A percentile compares a stretch with the other conserved stretches of the same genome.
These are phyloP conservation scores for Ramalina intermedia DNA, from an alignment of 495 filamentous ascomycete genomes.

Conservation along the genomic window DNA sequence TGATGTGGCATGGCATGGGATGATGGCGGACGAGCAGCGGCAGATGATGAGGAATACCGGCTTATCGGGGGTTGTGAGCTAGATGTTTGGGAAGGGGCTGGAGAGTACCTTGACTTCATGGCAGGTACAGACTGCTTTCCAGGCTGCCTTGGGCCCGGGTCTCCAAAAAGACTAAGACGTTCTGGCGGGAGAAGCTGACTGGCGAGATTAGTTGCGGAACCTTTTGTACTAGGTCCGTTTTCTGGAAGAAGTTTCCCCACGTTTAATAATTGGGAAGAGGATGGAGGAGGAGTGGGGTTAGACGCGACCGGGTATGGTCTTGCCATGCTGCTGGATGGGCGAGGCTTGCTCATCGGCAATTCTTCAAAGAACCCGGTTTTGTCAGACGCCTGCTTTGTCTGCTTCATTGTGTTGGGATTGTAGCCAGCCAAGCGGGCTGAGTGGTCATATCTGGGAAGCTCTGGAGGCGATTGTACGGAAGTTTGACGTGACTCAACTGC, in stretches of 20 bases:
- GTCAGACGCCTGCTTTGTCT: constrained; percentile 12
- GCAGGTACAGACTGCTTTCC: constrained; percentile 19
- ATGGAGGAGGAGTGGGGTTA: constrained; percentile 17
- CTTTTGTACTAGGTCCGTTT: constrained; percentile 12
- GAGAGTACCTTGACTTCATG: constrained; percentile 40
- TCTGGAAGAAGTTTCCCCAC: constrained; percentile 12
- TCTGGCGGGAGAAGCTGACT: constrained; percentile 39
- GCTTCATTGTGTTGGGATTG: constrained; percentile 13
- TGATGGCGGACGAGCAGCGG: constrained; percentile 25
- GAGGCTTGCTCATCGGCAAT: constrained; percentile 51
- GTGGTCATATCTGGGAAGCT: background rate
- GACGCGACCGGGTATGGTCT: constrained; percentile 14
- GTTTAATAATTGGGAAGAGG: constrained; percentile 5
- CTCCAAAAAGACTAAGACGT: constrained; percentile 48
- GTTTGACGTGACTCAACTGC: constrained; percentile 4
- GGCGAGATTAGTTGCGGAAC: constrained; percentile 4
- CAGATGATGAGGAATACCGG: constrained; percentile 37
- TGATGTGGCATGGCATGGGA: constrained; percentile 52
- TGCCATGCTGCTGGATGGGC: constrained; percentile 22
- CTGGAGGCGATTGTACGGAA: constrained; percentile 17
- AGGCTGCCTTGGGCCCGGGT: constrained; percentile 24
- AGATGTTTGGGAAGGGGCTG: constrained; percentile 36
- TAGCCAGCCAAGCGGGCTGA: constrained; percentile 1
- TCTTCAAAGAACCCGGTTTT: constrained; percentile 70
- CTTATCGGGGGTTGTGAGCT: constrained; percentile 25